phyloP scores from a whole-genome alignment of 805 yeast genomes.

The Pichia paraexigua region DNA sequence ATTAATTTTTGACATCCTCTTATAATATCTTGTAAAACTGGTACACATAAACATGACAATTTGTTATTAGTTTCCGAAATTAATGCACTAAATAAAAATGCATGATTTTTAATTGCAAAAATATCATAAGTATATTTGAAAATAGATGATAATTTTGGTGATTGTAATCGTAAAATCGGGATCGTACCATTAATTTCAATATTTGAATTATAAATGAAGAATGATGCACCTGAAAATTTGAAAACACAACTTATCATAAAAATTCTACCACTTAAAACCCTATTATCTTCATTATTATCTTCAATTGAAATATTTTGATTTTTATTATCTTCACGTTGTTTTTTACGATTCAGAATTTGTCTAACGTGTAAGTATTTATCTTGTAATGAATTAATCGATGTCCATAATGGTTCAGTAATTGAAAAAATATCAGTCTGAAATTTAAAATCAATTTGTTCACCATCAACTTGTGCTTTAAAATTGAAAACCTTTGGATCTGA shows the following conservation, averaged over 20 bases:
- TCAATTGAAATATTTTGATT: background rate
- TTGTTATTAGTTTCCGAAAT: conserved; percentile 68
- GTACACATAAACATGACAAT: conserved; percentile 68
- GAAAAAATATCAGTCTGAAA: conserved; percentile 48
- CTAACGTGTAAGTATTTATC: conserved; percentile 17
- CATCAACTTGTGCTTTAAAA: conserved; percentile 45
- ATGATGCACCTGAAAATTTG: conserved; percentile 63
- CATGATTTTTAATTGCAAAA: conserved; percentile 33
- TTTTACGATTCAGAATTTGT: conserved; percentile 2
- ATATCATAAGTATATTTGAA: conserved; percentile 42
- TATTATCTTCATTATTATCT: background rate
- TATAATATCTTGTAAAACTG: conserved; percentile 57
- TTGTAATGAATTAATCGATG: conserved; percentile 34
- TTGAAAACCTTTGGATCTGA: conserved; percentile 17
- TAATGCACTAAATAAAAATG: conserved; percentile 42
- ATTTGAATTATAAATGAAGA: conserved; percentile 39
- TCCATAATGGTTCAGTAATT: conserved; percentile 44
- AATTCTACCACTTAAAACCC: conserved; percentile 22
- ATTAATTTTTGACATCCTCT: conserved; percentile 43
- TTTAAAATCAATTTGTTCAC: conserved; percentile 64
- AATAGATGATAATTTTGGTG: conserved; percentile 65
- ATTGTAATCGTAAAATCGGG: conserved; percentile 53
- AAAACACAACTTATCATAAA: conserved; percentile 35
- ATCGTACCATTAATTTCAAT: conserved; percentile 31
- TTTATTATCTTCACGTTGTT: background rate